Base-by-base conservation (phyloP, 2,329 filamentous ascomycete genomes). In the Microcyclospora pomicola region DNA sequence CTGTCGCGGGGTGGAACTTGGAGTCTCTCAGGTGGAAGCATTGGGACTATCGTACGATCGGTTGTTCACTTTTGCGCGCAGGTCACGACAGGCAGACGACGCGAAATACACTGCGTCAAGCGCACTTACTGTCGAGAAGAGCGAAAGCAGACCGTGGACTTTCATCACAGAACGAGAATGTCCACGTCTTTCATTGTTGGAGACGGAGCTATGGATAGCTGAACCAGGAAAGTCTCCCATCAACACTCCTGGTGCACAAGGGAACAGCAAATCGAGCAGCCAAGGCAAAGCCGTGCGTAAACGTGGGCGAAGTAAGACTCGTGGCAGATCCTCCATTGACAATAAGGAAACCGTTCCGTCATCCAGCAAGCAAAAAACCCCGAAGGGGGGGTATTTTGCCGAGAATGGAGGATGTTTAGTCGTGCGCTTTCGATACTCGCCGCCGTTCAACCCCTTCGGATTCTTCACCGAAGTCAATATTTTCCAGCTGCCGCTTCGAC, bases 61-160 rank as follows among this genome's bases (percentile, higher is more conserved):
- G 5, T 73, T 88, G 48, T 93, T 86, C 64, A 80, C 76, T 34
- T 83, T 95, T 55, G 85, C 82, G 2, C 80, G 87, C 58, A 15
- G n/a, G 12, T 27, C 28, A 5, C 14, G 19, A 28, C 19, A 13
- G 6, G 30, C 12, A 31, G 19, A 24, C 42, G 54, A 24, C 54
- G 61, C 35, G 51, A 53, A 7, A 50, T 50, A 13, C 53, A 58
- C 27, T 27, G 11, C n/a, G 15, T 12, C 15, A 5, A 30, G 15
- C 15, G 14, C 7, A 31, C 39, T 6, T 14, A 5, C 9, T 4
- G 12, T n/a, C 9, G 30, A 31, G 14, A 16, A 24, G 7, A 7
- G 4, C 7, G 19, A 24, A 24, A 24, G 19, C 19, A 7, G 19
- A 24, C 28, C 30, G 10, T 91, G 82, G 82, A 69, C 76, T 11